phyloP scores from a whole-genome alignment of 345 rosid species.

The Syzygium aqueum region DNA sequence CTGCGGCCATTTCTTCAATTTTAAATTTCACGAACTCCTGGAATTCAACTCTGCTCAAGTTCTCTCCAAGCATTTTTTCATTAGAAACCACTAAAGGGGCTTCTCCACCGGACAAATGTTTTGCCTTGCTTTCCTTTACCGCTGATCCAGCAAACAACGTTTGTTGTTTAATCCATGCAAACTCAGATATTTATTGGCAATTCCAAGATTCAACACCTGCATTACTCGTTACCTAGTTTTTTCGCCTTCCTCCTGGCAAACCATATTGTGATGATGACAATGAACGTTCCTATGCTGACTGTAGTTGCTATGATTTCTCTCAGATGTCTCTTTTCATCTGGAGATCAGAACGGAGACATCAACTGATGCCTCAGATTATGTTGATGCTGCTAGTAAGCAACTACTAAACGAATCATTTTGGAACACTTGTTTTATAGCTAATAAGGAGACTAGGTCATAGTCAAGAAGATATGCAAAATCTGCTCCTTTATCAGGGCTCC shows the following conservation, averaged over 20 bases:
- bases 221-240: not conserved
- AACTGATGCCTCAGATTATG: not conserved
- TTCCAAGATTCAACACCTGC: not conserved
- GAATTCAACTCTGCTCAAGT: not conserved
- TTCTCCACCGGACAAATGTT: not conserved
- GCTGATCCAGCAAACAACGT: not conserved
- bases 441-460: not conserved
- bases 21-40: slow-evolving; percentile 17
- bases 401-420: not conserved
- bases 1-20: slow-evolving; percentile 23
- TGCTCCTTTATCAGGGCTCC: not conserved
- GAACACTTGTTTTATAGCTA: not conserved
- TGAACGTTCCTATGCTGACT: not conserved
- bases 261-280: not conserved
- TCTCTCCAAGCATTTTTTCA: not conserved
- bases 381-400: not conserved
- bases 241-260: not conserved
- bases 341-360: not conserved
- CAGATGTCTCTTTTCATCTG: not conserved
- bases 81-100: not conserved
- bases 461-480: not conserved
- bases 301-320: too few relatives aligned
- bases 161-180: not conserved
- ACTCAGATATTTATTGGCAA: not conserved
- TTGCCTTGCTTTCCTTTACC: not conserved